These are phyloP conservation scores for Trichoderma sp. DNA, from an alignment of 2,329 filamentous ascomycete genomes.

Conservation along the genomic window DNA sequence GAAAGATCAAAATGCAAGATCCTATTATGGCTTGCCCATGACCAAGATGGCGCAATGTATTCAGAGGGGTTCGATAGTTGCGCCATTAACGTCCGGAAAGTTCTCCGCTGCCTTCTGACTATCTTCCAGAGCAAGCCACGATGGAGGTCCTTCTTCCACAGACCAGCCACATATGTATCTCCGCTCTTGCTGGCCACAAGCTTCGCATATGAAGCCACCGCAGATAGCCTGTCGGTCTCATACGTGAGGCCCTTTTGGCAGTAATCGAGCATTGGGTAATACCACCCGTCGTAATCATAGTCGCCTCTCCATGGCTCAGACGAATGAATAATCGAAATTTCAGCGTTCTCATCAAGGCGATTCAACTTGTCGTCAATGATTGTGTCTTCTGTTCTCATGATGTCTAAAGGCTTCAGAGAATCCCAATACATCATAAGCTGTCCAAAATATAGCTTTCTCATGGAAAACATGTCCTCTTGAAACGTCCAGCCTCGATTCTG, in stretches of 20 bases:
- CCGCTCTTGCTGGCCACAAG: constrained; percentile 6
- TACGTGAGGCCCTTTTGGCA: constrained; percentile 7
- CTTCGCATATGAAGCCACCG: constrained; percentile 11
- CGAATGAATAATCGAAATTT: not conserved
- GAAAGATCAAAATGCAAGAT: not conserved
- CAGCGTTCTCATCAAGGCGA: not conserved
- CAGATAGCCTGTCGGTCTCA: not conserved
- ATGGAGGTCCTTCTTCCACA: constrained; percentile 12
- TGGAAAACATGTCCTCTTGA: constrained; percentile 11
- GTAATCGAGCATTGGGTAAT: not conserved
- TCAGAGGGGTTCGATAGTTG: not conserved
- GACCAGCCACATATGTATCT: not conserved
- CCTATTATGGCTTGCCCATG: not conserved
- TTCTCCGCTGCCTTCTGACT: not conserved
- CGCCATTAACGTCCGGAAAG: not conserved
- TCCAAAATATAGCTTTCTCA: constrained; percentile 9
- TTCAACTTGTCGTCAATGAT: not conserved
- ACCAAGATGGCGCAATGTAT: constrained; percentile 15
- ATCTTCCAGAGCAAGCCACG: constrained; percentile 5
- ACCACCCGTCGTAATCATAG: constrained; percentile 8
- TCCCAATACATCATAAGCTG: constrained; percentile 22
- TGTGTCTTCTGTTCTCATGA: constrained; percentile 13
- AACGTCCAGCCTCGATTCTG: constrained; percentile 12
- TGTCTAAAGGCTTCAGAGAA: not conserved
- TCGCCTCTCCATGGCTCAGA: constrained; percentile 10